Evolutionary conservation across 2,329 filamentous ascomycete genomes (phyloP).

Genomic region (Thielaviopsis musarum): DNA sequence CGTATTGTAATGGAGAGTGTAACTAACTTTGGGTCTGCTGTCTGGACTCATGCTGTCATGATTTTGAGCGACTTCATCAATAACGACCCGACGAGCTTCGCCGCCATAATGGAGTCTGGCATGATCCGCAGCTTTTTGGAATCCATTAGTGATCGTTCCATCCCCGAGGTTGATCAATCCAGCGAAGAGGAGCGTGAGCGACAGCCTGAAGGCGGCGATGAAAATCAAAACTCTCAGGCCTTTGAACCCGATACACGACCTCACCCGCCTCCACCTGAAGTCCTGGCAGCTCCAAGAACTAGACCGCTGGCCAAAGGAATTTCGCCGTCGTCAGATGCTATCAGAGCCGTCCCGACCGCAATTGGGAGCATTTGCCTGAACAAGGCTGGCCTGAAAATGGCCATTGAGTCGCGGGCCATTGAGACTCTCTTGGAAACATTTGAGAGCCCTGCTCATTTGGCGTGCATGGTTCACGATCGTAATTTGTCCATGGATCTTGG

Average conservation of each 20-base stretch:
- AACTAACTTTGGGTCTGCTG: constrained; percentile 67
- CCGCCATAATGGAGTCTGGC: constrained; percentile 85
- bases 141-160: constrained; percentile 47
- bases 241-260: constrained; percentile 20
- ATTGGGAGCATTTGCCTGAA: constrained; percentile 92
- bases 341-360: constrained; percentile 69
- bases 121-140: constrained; percentile 75
- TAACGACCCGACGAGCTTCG: constrained; percentile 94
- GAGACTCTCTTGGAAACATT: constrained; percentile 93
- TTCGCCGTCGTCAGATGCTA: constrained; percentile 73
- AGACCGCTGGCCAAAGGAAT: constrained; percentile 50
- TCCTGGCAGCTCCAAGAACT: constrained; percentile 28
- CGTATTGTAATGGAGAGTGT: constrained; percentile 69
- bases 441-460: constrained; percentile 77
- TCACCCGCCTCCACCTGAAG: constrained; percentile 36
- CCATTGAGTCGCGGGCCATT: constrained; percentile 66
- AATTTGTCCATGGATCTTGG: constrained; percentile 58
- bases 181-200: constrained; percentile 15
- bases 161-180: constrained; percentile 18
- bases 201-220: constrained; percentile 15
- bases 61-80: constrained; percentile 95
- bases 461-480: constrained; percentile 59
- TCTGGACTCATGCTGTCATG: constrained; percentile 88
- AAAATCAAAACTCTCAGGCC: constrained; percentile 17
- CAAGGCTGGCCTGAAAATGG: constrained; percentile 69